Evolutionary conservation across 345 rosid genomes (phyloP), one percentile per base, ranked within the genome.

Genomic region (Aquilaria malaccensis): DNA sequence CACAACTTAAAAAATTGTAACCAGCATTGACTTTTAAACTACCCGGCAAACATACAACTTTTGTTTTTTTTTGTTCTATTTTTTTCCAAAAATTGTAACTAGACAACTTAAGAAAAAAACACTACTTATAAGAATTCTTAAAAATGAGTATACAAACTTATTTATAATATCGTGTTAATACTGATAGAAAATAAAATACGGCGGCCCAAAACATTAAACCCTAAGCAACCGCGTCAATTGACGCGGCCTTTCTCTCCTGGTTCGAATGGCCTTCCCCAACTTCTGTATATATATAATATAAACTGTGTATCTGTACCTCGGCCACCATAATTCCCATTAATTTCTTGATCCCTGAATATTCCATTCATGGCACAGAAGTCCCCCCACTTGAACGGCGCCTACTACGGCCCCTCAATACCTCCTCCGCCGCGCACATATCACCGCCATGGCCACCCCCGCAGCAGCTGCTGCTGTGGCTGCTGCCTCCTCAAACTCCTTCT

Each of bases 381-480:
- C 71, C 62, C 73, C 10, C 76, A 62, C 2, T 48, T 88, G 15
- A 85, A 77, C 68, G 96, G 90, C 0, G 88, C 93, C 64, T 85
- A 80, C 47, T 82, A 88, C 58, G 96, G 96, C 2, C 86, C 92
- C 11, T 63, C 85, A 3, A 56, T 88, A 60, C 90, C 90, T 47
- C 87, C 89, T 0, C 70, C 83, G 1, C 65, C 67, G 6, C 68
- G 66, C 45, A 58, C 60, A 45, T 74, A 80, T 79, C 85, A 74
- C 67, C 73, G 85, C 49, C 86, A 52, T 6, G 76, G 86, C 67
- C 78, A 83, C 9, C 60, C 81, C 32, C 55, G 76, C 11, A 78
- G 77, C 37, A 74, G 87, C 43, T 80, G 84, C 1, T 67, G 85
- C 73, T 64, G 81, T 63, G 84, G 91, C 72, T 88, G 94, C 66